These are phyloP conservation scores for Metarhizium album DNA, from an alignment of 2,329 filamentous ascomycete genomes.

Conservation along the genomic window DNA sequence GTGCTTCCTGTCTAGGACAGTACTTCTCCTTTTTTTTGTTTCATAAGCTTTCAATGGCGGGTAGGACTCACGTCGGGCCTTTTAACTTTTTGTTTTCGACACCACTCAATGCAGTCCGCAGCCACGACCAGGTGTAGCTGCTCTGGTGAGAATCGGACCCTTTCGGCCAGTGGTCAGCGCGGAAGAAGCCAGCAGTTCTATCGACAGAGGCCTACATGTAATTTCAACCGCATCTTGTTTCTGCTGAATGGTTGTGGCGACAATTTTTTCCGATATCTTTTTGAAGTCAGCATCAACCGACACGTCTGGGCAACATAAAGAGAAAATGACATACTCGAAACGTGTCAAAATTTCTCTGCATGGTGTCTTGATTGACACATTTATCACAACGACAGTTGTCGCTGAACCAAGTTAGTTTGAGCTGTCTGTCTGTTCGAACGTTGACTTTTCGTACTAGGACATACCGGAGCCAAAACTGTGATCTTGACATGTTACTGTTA, in stretches of 20 bases:
- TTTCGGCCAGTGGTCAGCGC: constrained; percentile 22
- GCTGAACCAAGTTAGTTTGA: constrained; percentile 13
- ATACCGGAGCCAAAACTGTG: constrained; percentile 14
- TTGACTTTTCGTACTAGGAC: not conserved
- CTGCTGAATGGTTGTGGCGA: constrained; percentile 16
- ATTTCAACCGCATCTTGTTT: constrained; percentile 21
- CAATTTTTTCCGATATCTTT: constrained; percentile 23
- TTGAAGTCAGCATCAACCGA: not conserved
- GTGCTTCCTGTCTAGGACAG: not conserved
- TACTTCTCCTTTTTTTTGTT: not conserved
- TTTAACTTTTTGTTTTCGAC: constrained; percentile 26
- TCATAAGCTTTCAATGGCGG: not conserved
- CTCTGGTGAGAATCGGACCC: constrained; percentile 63
- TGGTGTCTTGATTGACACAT: constrained; percentile 31
- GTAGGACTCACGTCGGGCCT: constrained; percentile 5
- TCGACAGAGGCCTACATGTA: constrained; percentile 18
- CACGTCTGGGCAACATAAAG: not conserved
- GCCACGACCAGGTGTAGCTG: constrained; percentile 50
- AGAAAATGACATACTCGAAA: constrained; percentile 21
- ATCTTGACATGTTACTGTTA: constrained; percentile 4
- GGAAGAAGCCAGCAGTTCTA: not conserved
- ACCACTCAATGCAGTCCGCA: constrained; percentile 11
- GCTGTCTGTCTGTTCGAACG: not conserved
- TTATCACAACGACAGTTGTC: constrained; percentile 32
- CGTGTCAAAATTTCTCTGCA: constrained; percentile 31